Evolutionary conservation across 2,329 filamentous ascomycete genomes (phyloP).

Genomic region (Gyromitra esculenta): DNA sequence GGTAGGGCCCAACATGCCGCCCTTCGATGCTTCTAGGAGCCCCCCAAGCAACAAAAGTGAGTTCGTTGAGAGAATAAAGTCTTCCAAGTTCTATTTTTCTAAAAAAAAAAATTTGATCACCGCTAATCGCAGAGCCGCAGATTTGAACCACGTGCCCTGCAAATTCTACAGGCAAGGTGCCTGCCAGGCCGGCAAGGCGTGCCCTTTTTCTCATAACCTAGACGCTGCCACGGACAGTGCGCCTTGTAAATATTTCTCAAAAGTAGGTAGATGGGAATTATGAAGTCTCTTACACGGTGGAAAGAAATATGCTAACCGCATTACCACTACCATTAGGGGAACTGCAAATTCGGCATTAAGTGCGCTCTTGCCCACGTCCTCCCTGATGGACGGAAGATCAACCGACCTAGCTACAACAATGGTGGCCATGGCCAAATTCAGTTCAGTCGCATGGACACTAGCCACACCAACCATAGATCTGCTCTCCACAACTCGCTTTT

Average conservation of each 20-base stretch:
- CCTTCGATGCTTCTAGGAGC: conserved; percentile 55
- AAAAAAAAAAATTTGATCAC: neutral
- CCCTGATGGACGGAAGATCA: conserved; percentile 90
- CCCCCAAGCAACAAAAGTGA: conserved; percentile 56
- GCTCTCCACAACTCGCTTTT: conserved; percentile 79
- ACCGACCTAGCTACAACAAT: conserved; percentile 69
- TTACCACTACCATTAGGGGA: conserved; percentile 70
- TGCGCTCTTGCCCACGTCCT: conserved; percentile 97
- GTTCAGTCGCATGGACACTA: conserved; percentile 74
- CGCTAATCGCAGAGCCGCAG: conserved; percentile 63
- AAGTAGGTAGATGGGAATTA: conserved; percentile 68
- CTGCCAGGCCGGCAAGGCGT: conserved; percentile 94
- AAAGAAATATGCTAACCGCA: conserved; percentile 28
- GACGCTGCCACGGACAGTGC: conserved; percentile 84
- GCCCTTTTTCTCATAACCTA: conserved; percentile 94
- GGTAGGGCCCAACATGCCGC: conserved; percentile 52
- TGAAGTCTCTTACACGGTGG: conserved; percentile 13
- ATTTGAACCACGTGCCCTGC: conserved; percentile 97
- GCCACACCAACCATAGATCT: conserved; percentile 71
- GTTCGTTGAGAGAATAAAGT: conserved; percentile 16
- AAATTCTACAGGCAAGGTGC: conserved; percentile 98
- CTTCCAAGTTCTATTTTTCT: conserved; percentile 4
- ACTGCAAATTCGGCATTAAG: conserved; percentile 98
- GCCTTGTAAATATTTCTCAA: conserved; percentile 97
- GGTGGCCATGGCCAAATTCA: conserved; percentile 69